Percentiles rank a stretch among this genome's conserved stretches.
These are phyloP conservation scores for Helicostylum pulchrum DNA, from an alignment of 192 early-diverging fungal species.

Conservation along the genomic window DNA sequence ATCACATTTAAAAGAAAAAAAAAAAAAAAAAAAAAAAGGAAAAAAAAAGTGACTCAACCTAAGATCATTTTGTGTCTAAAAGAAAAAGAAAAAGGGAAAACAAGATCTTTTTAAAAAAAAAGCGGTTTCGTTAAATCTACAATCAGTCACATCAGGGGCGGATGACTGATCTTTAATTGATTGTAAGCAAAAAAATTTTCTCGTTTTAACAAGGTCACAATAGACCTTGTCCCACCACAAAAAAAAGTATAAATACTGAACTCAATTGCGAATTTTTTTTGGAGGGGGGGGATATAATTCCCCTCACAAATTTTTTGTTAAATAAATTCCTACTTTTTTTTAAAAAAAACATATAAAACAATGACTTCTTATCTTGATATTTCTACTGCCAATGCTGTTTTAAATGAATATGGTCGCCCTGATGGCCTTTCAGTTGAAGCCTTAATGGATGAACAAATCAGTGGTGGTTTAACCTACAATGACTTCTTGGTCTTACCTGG, in stretches of 20 bases:
- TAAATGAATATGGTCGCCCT: slow-evolving; percentile 30
- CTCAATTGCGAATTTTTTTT: neutral
- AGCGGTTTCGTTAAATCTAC: too few species aligned
- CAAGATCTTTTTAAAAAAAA: neutral
- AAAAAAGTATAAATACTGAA: neutral
- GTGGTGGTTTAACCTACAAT: slow-evolving; percentile 96
- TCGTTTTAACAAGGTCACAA: too few species aligned
- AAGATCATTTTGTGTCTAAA: slow-evolving; percentile 12
- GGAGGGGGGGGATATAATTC: slow-evolving; percentile 8
- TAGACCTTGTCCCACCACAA: neutral
- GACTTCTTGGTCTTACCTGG: slow-evolving; percentile 97
- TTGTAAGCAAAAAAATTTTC: too few species aligned
- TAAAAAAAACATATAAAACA: neutral
- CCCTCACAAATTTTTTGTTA: neutral
- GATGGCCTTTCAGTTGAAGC: slow-evolving; percentile 87
- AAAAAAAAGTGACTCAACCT: slow-evolving; percentile 6
- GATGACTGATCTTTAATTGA: too few species aligned
- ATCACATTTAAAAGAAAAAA: too few species aligned
- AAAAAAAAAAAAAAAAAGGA: neutral
- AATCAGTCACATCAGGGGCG: too few species aligned
- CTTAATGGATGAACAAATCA: slow-evolving; percentile 75
- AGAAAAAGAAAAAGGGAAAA: neutral
- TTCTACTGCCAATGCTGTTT: slow-evolving; percentile 4
- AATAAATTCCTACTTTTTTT: slow-evolving; percentile 2
- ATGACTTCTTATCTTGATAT: slow-evolving; percentile 8